These are phyloP conservation scores for Tinospora cordifolia DNA, from an alignment of 164 flowering plant species.

Conservation along the genomic window DNA sequence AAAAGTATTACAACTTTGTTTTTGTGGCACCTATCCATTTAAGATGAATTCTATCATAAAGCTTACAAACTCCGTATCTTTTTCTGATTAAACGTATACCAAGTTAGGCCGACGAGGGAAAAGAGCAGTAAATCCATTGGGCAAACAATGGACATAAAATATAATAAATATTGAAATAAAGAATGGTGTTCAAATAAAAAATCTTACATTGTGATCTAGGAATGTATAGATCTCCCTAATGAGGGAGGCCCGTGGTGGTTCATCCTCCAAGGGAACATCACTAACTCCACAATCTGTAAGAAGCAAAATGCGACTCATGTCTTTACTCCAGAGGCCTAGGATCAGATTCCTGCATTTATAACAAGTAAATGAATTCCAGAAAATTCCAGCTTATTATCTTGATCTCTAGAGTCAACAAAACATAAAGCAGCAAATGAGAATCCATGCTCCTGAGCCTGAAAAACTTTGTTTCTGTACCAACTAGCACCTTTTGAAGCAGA, in stretches of 20 bases:
- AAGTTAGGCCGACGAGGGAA: not conserved
- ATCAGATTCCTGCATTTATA: constrained; percentile 66
- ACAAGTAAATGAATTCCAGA: constrained; percentile 10
- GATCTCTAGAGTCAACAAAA: not conserved
- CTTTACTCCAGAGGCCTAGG: constrained; percentile 81
- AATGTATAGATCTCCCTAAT: constrained; percentile 68
- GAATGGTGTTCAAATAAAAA: constrained; percentile 11
- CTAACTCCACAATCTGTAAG: constrained; percentile 73
- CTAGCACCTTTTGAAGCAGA: no score
- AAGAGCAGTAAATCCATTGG: not conserved
- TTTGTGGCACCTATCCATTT: no score
- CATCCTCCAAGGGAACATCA: constrained; percentile 41
- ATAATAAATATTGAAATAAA: no score
- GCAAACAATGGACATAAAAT: not conserved
- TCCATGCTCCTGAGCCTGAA: not conserved
- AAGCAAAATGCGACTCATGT: constrained; percentile 67
- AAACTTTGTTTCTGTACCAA: no score
- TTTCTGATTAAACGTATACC: no score
- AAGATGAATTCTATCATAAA: no score
- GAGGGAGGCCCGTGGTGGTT: constrained; percentile 51
- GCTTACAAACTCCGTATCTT: no score
- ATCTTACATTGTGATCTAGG: constrained; percentile 88
- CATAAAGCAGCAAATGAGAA: not conserved
- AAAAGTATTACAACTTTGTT: no score
- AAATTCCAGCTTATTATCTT: not conserved